Percentiles rank a stretch among this genome's conserved stretches.
These are phyloP conservation scores for Solanum lignicaule DNA, from an alignment of 257 asterid species.

Conservation along the genomic window DNA sequence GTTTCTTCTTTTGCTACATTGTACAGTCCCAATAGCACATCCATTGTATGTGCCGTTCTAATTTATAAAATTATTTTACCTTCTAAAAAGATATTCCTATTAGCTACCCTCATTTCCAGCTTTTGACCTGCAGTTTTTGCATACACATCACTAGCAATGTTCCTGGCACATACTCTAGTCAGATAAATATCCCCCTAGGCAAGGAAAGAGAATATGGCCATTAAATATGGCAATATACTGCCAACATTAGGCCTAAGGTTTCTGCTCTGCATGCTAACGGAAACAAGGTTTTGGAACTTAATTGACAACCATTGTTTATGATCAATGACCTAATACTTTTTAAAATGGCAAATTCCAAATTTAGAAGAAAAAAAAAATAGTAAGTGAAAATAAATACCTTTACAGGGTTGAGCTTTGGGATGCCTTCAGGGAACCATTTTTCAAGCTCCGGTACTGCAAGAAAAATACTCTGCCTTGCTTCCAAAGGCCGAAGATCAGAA, in stretches of 20 bases:
- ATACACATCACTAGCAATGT: background rate
- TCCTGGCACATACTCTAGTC: background rate
- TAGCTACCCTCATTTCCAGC: background rate
- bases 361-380: background rate
- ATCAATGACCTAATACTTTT: background rate
- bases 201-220: background rate
- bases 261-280: background rate
- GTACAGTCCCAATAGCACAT: background rate
- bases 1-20: background rate
- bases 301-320: background rate
- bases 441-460: conserved; percentile 79
- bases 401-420: conserved; percentile 83
- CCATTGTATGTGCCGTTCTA: background rate
- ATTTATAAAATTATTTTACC: background rate
- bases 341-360: background rate
- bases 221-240: background rate
- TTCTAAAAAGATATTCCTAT: background rate
- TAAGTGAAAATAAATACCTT: conserved; percentile 38
- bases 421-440: conserved; percentile 79
- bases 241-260: background rate
- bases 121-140: background rate
- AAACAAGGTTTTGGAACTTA: background rate
- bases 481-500: conserved; percentile 76
- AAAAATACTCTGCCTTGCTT: conserved; percentile 72
- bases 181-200: background rate